Evolutionary conservation across 2,329 filamentous ascomycete species (phyloP), one percentile per base, ranked within the genome.

Genomic region (Hymenoscyphus repandus): DNA sequence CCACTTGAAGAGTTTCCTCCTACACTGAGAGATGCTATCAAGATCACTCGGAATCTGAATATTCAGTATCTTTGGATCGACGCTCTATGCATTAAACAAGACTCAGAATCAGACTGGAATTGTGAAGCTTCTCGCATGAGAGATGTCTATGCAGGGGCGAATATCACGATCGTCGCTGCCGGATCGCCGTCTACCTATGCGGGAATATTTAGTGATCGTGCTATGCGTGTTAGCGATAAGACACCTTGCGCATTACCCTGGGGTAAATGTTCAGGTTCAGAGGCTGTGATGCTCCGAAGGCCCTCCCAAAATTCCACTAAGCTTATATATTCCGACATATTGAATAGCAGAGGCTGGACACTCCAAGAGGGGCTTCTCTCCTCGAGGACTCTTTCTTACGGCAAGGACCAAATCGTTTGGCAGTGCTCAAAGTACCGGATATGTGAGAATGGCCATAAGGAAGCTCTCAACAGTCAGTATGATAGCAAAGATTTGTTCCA

Each of bases 31-130:
- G 62, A 68, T 32, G 62, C 64, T 6, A 60, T 68, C 36, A 15
- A 27, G 1, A 43, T 68, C 12, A 61, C 62, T 5, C 52, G 56
- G 10, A 47, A 51, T 12, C 58, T 68, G 31, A 48, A 45, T 0
- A 39, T 66, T 11, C 31, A 48, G 1, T 68, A 65, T 48, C 48
- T 68, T 4, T 68, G 66, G 66, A 64, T 68, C 36, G 64, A 68
- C 54, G 58, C 60, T n/a, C 49, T 68, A 0, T 69, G 66, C 32
- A 65, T 68, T 13, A 48, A 64, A 27, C 65, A 69, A 38, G 60
- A 63, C 22, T 50, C 55, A 5, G 47, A 59, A 43, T 48, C 61
- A 22, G 65, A 66, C 33, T 63, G 61, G 53, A 31, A 46, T 18
- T 22, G 40, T 18, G 61, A 65, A 51, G 52, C 59, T 13, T 43